These are phyloP conservation scores for Nemania diffusa DNA, from an alignment of 2,329 filamentous ascomycete genomes.

Conservation along the genomic window DNA sequence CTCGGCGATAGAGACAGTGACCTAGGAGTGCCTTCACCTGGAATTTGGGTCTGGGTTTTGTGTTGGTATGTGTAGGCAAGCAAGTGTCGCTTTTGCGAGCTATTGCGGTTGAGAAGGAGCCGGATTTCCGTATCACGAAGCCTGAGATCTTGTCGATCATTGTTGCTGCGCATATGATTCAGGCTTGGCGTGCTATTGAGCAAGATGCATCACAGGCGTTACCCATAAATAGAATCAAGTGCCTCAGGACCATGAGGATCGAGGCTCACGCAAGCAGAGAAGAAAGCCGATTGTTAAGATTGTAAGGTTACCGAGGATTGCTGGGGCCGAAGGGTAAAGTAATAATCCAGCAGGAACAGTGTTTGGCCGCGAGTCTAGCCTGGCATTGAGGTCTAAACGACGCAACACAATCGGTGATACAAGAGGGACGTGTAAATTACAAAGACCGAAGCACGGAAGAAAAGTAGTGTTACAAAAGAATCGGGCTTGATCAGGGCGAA, in stretches of 20 bases:
- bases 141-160: slow-evolving; percentile 44
- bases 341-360: slow-evolving; percentile 3
- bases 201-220: not conserved
- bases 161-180: slow-evolving; percentile 11
- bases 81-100: slow-evolving; percentile 42
- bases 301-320: slow-evolving; percentile 6
- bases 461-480: slow-evolving; percentile 10
- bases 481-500: slow-evolving; percentile 9
- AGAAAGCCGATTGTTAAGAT: not conserved
- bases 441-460: not conserved
- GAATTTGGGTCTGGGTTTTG: slow-evolving; percentile 53
- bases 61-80: slow-evolving; percentile 47
- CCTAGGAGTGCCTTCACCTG: slow-evolving; percentile 59
- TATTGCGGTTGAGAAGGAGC: slow-evolving; percentile 35
- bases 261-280: not conserved
- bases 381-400: slow-evolving; percentile 22
- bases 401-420: slow-evolving; percentile 16
- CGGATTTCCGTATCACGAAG: slow-evolving; percentile 42
- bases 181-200: slow-evolving; percentile 10
- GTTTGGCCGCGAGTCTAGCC: slow-evolving; percentile 8
- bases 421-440: slow-evolving; percentile 9
- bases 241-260: slow-evolving; percentile 8
- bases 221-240: slow-evolving; percentile 6
- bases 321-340: slow-evolving; percentile 7
- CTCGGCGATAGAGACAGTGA: slow-evolving; percentile 63